Base-by-base conservation (phyloP, 306 rosid species). In the Lathyrus sativus region DNA sequence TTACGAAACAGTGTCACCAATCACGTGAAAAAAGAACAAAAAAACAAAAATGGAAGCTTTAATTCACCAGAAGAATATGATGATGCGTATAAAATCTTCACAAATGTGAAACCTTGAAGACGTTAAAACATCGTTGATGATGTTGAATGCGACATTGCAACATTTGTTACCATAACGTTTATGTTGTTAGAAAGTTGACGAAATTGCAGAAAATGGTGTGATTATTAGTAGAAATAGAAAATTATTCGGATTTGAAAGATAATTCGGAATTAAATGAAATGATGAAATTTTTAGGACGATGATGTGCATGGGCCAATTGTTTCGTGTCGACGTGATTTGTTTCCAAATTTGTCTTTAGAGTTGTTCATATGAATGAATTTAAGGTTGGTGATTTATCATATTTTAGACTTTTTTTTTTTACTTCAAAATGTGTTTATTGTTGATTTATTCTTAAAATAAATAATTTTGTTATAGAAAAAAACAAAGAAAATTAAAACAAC, bases 271-370 rank as follows among this genome's bases (percentile, higher is more conserved):
- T 4, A 6, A 33, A 5, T 39, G 17, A 33, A 7, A 49, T 28
- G 65, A 39, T 6, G 15, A 31, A 19, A 31, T 17, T 72, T 67
- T 2, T 7, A 43, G 0, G 46, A 67, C 41, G 44, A 53, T 62
- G 74, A 48, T 51, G 46, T 61, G 76, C 75, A 76, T 54, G 72
- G 6, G 41, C 41, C 41, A 6, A 49, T 26, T 13, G 29, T 44
- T 65, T 54, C 29, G 29, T 55, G 10, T 5, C 3, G 7, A 43
- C 9, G n/a, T 41, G 14, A 28, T 41, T 48, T 57, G 29, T 56
- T 61, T 65, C 56, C 44, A 43, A 59, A 61, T 31, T 54, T 55
- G 17, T 70, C 58, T 53, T 42, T 76, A 11, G 17, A 2, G 29
- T 17, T 68, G 71, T 31, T 68, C 58, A 54, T 45, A 43, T 3